Base-by-base conservation (phyloP, 192 early-diverging fungal genomes). In the Coemansia sp. region DNA sequence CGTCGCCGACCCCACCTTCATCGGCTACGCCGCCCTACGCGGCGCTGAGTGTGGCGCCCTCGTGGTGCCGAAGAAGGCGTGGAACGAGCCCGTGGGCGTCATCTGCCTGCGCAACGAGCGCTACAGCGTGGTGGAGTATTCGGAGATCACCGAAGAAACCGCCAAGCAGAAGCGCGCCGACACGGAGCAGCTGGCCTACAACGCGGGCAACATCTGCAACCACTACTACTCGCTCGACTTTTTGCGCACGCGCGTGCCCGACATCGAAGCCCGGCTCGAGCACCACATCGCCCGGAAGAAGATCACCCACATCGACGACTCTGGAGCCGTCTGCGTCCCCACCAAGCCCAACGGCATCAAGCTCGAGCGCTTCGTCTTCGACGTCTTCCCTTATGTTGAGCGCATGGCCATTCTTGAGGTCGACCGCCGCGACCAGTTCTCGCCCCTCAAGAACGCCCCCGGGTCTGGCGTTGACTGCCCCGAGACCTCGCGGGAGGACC, bases 251-350 rank as follows among this genome's bases (percentile, higher is more conserved):
- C 86, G 89, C 46, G 88, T 97, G 60, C 90, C 95, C 64, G 85
- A 87, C 16, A 88, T 97, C 69, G 95, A 97, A 75, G 77, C 75
- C 57, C 72, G 86, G 61, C 88, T 99, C 10, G 94, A 98, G 83
- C 97, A 95, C 86, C 97, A 99, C 78, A 89, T 98, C 69, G 97
- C 97, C 6, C 87, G 89, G 75, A 99, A 99, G 87, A 99, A 99
- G 90, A 98, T 99, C 85, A 94, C 93, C 84, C 87, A 90, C 74
- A 76, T 94, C 29, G 92, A 98, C n/a, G 79, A 83, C 36, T 87
- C 92, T 8, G 95, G 95, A 46, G 86, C 89, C 66, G 63, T 77
- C 31, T 70, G 92, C 46, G 68, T 77, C 0, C 97, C 97, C 24
- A 87, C 82, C 45, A 88, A 88, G 67, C 89, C 90, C 77, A 98